Evolutionary conservation across 108 stramenopile species (phyloP).

Genomic region (Skeletonema marinoi): DNA sequence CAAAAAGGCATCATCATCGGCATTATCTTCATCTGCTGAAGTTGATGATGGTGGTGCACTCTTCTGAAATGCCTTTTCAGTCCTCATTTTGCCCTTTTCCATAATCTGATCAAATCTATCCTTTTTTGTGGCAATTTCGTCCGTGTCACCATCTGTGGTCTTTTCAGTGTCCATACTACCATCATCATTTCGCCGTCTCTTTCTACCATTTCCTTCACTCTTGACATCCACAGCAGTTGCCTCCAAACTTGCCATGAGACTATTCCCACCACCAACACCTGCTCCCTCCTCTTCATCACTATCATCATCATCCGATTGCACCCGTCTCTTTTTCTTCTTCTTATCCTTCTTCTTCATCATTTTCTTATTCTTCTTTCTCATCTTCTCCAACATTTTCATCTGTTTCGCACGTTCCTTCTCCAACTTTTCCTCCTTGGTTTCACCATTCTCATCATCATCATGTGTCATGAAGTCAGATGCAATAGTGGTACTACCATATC

Average conservation of each 20-base stretch:
- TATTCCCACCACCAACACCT: conserved; percentile 12
- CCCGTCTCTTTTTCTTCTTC: conserved; percentile 20
- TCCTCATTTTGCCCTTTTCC: conserved; percentile 81
- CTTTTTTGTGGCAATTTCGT: conserved; percentile 43
- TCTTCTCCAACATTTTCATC: conserved; percentile 46
- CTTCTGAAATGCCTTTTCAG: conserved; percentile 61
- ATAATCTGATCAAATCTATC: conserved; percentile 74
- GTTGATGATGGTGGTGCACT: background rate
- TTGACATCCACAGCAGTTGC: conserved; percentile 33
- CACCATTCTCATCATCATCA: conserved; percentile 65
- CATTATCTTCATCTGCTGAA: conserved; percentile 50
- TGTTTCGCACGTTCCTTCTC: conserved; percentile 44
- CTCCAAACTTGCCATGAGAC: conserved; percentile 41
- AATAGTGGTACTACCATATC: conserved; percentile 44
- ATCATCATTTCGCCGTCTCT: conserved; percentile 20
- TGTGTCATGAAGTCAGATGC: conserved; percentile 86
- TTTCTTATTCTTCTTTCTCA: conserved; percentile 59
- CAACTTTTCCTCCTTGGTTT: conserved; percentile 38
- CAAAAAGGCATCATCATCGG: conserved; percentile 84
- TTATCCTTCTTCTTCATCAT: conserved; percentile 56
- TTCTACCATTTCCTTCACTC: conserved; percentile 3
- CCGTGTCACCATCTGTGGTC: conserved; percentile 24
- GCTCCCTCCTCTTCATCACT: conserved; percentile 28
- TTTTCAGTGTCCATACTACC: conserved; percentile 15
- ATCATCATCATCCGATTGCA: conserved; percentile 37